Base-by-base conservation (phyloP, 2,329 filamentous ascomycete genomes). In the Plectosphaerella cucumerina region DNA sequence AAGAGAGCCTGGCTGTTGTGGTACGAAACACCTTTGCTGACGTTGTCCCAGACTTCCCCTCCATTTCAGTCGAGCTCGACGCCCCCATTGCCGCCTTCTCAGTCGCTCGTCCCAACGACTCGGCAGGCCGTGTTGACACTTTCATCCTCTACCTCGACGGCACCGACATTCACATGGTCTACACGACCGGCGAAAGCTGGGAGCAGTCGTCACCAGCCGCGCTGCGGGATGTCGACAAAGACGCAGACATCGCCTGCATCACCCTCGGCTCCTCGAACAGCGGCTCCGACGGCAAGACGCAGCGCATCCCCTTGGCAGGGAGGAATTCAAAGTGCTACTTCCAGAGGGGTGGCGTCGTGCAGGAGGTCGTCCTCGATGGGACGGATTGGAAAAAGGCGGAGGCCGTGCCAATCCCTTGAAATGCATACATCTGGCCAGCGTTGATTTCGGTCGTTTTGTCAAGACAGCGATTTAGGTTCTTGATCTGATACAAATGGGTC, bases 181-280 rank as follows among this genome's bases (percentile, higher is more conserved):
- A 49, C 23, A 31, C 21, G 15, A 26, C 42, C 41, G 31, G 26
- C 6, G 41, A 22, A 33, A 8, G 12, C 47, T 49, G 50, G 35
- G 18, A 49, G 18, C 34, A 22, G 15, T 14, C 9, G 3, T 26
- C 46, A 17, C 46, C 42, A 18, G 17, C 15, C 12, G 21, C 15
- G 3, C 26, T 51, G 21, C 47, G 33, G 20, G 21, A 34, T 15
- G 46, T 49, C 5, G 50, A 49, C 22, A 4, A 31, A 4, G 46
- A 52, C 23, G 49, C 50, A 17, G 50, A 49, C 42, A 52, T 52
- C 22, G 21, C 42, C n/a, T 52, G 46, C 34, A 31, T 52, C n/a
- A 49, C 46, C 2, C 39, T 52, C 46, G 46, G 44, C 12, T 48
- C 46, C 21, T 42, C 35, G 26, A 31, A 10, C 6, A 31, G 26